Evolutionary conservation across 192 early-diverging fungal genomes (phyloP), one percentile per base, ranked within the genome.

Genomic region (Rhizoclosmatium globosum): DNA sequence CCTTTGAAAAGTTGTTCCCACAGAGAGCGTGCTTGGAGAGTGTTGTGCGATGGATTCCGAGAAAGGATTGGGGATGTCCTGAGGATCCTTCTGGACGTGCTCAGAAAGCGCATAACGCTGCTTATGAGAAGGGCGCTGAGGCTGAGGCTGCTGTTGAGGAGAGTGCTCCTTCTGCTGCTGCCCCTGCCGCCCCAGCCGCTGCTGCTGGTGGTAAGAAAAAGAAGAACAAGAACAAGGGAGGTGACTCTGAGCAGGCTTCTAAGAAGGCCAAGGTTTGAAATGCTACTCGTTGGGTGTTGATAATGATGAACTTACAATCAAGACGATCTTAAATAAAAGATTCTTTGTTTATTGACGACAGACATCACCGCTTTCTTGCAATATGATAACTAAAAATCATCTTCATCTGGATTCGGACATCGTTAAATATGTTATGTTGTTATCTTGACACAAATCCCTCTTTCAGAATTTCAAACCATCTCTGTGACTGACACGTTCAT

Each of bases 81-180:
- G 94, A 95, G 78, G 98, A 99, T 84, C 98, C 98, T 50, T 96
- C 94, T 60, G 98, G 98, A 80, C 93, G 98, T 84, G 98, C 98
- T 4, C 98, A 99, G 87, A 94, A 92, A 83, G 93, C 90, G 45
- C 98, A 99, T 80, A 88, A 89, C 23, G 77, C 88, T 68, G 92
- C 94, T 4, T 96, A 95, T 78, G 77, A 82, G 38, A 83, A 77
- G 47, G 66, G 4, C 19, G 69, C 47, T 13, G 69, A 71, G 53
- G 31, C 31, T 19, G 59, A 74, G 19, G 60, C 19, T 9, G 57
- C 4, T 9, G 57, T 21, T 15, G 39, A 68, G 45, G 62, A 38
- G 62, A 64, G 31, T 64, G 42, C 4, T 11, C 38, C 39, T 39
- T 4, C 6, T 31, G 39, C 66, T 15, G 66, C 42, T 11, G 66